Evolutionary conservation across 208 protist species (phyloP).

Genomic region (Trypanosoma mega): DNA sequence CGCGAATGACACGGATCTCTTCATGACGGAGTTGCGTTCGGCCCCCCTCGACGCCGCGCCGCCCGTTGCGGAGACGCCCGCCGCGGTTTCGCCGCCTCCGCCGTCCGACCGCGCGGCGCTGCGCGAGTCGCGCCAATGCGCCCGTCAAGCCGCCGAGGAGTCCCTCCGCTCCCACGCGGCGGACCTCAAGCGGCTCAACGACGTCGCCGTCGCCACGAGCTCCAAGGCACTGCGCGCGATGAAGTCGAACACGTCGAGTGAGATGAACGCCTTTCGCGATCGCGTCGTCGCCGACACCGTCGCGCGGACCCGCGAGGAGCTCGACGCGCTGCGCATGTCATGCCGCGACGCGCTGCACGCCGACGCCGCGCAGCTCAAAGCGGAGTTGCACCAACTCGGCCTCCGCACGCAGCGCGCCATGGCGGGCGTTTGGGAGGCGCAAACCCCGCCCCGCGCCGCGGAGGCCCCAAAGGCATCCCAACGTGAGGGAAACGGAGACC

Average conservation of each 20-base stretch:
- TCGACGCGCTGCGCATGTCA: conserved; percentile 48
- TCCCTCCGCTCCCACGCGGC: conserved; percentile 57
- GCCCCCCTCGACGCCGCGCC: conserved; percentile 17
- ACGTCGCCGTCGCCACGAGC: conserved; percentile 54
- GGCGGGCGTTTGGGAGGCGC: conserved; percentile 29
- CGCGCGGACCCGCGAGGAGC: conserved; percentile 40
- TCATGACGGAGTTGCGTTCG: conserved; percentile 62
- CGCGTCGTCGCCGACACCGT: conserved; percentile 37
- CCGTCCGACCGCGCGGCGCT: background rate
- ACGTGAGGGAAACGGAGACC: conserved; percentile 24
- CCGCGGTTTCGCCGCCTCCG: conserved; percentile 29
- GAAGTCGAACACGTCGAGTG: conserved; percentile 34
- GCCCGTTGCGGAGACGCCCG: conserved; percentile 16
- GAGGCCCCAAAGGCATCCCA: conserved; percentile 32
- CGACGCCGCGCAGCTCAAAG: conserved; percentile 41
- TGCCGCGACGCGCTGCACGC: conserved; percentile 32
- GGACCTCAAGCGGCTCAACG: conserved; percentile 59
- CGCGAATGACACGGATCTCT: conserved; percentile 75
- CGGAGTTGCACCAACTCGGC: conserved; percentile 41
- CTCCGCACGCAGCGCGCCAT: conserved; percentile 33
- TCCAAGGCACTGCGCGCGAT: conserved; percentile 59
- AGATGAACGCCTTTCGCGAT: conserved; percentile 56
- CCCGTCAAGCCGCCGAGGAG: conserved; percentile 53
- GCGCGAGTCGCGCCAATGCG: conserved; percentile 30
- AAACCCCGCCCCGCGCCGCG: conserved; percentile 28